Conservation (phyloP, 305 asterid genomes). For the Solanum aculeatissimum region DNA sequence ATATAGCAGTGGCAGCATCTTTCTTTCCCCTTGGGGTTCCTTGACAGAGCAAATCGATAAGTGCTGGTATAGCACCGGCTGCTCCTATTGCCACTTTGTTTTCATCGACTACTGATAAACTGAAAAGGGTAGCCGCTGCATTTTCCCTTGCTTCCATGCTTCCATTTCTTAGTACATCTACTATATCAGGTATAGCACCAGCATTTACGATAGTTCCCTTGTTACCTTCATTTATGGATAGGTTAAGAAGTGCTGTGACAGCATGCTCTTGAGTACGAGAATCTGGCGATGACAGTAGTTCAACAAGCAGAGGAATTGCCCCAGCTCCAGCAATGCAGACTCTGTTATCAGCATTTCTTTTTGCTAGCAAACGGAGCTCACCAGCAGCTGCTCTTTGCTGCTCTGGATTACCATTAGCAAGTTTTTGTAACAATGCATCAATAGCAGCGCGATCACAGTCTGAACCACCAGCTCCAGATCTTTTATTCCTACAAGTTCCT, state of each 20-base stretch:
- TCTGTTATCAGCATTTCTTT: slow-evolving; percentile 84
- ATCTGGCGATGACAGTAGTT: slow-evolving; percentile 68
- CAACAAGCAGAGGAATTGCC: slow-evolving; percentile 78
- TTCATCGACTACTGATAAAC: slow-evolving; percentile 79
- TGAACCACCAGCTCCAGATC: slow-evolving; percentile 45
- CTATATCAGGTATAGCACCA: slow-evolving; percentile 88
- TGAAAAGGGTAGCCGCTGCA: slow-evolving; percentile 92
- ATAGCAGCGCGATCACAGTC: slow-evolving; percentile 78
- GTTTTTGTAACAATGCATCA: slow-evolving; percentile 52
- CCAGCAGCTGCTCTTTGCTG: slow-evolving; percentile 92
- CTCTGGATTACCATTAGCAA: slow-evolving; percentile 54
- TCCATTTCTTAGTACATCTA: slow-evolving; percentile 67
- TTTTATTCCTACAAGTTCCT: slow-evolving; percentile 42
- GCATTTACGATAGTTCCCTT: slow-evolving; percentile 77
- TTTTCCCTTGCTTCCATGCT: slow-evolving; percentile 88
- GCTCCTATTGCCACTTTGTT: slow-evolving; percentile 93
- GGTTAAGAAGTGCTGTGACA: slow-evolving; percentile 88
- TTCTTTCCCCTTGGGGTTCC: slow-evolving; percentile 93
- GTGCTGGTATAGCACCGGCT: slow-evolving; percentile 87
- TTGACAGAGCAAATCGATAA: slow-evolving; percentile 62
- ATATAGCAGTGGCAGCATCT: slow-evolving; percentile 94
- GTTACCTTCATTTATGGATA: slow-evolving; percentile 84
- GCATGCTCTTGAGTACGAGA: slow-evolving; percentile 87
- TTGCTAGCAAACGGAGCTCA: slow-evolving; percentile 90
- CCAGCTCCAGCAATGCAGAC: slow-evolving; percentile 93